Evolutionary conservation across 2,329 filamentous ascomycete genomes (phyloP), one percentile per base, ranked within the genome.

Genomic region (Elsinoe ampelina): DNA sequence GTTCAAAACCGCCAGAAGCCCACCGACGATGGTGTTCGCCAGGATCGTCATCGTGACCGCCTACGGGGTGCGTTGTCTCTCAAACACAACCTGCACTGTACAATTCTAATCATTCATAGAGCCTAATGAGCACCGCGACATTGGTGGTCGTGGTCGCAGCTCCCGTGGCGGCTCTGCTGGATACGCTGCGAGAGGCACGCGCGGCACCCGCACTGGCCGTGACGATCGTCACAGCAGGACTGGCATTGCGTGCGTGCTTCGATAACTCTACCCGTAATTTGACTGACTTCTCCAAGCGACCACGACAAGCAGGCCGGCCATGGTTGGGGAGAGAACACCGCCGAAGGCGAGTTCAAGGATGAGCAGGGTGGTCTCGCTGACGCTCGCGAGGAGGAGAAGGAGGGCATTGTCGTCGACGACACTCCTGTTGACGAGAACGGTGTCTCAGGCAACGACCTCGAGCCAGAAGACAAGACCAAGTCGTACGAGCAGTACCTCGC

Each of bases 281-380:
- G 59, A 66, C 66, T 66, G 63, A 69, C 58, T 43, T 30, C 5
- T 20, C 13, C 6, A 55, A 89, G 87, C 68, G 86, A 88, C 63
- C 86, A 87, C 68, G 86, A 89, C 67, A 95, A 95, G 83, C 86
- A 92, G 75, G 84, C 86, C 71, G 87, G 84, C 69, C 87, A 92
- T 73, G 87, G 88, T 66, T 97, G 92, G 90, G 93, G 92, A 67
- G 85, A 82, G 69, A 80, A 81, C 65, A 86, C 89, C 70, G 93
- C 90, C 67, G 78, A 85, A 61, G 86, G 86, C 69, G 89, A 95
- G 77, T 84, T 87, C 76, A 87, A 87, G 70, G 93, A 97, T 67
- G 93, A 97, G 81, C 83, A 89, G 75, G 89, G 86, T 65, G 93
- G 87, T 66, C 90, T 95, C 73, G 86, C 83, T 66, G 95, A 96